Evolutionary conservation across 108 stramenopile genomes (phyloP), one percentile per base, ranked within the genome.

Genomic region (Cylindrotheca closterium): DNA sequence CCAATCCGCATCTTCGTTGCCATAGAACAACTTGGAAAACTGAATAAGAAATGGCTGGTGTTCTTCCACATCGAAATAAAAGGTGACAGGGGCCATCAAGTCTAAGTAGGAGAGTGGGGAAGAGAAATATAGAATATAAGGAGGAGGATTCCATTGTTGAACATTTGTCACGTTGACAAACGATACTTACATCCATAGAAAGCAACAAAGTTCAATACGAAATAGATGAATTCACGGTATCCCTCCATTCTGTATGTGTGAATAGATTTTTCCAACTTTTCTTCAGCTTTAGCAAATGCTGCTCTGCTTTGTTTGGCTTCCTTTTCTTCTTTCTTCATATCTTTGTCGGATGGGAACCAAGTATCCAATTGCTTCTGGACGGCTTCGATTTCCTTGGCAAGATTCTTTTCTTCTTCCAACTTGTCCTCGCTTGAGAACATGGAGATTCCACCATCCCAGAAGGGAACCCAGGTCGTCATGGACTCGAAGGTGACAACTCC

Each of bases 131-230:
- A n/a, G n/a, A n/a, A n/a, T n/a, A n/a, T n/a, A n/a, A n/a, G n/a
- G n/a, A n/a, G n/a, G n/a, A n/a, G n/a, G n/a, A n/a, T n/a, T n/a
- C n/a, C n/a, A n/a, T n/a, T n/a, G n/a, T n/a, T n/a, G n/a, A n/a
- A n/a, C n/a, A n/a, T n/a, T n/a, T n/a, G n/a, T n/a, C n/a, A n/a
- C n/a, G n/a, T n/a, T n/a, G n/a, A n/a, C n/a, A n/a, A 55, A 83
- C 83, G 7, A 42, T 7, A 42, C 37, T 42, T 15, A 42, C 37
- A 42, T 22, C 94, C 91, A 57, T 93, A 93, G 65, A 95, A 92
- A 19, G 94, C 94, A 55, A 87, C 61, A 56, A 84, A 88, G 58
- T 95, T 95, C 57, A 93, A 63, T 5, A 92, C 52, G 29, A 92
- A 77, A 59, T 89, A 95, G 19, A 89, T 8, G 55, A 86, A 90